These are phyloP conservation scores for Arthrobotrys entomopaga DNA, from an alignment of 2,329 filamentous ascomycete genomes.

Conservation along the genomic window DNA sequence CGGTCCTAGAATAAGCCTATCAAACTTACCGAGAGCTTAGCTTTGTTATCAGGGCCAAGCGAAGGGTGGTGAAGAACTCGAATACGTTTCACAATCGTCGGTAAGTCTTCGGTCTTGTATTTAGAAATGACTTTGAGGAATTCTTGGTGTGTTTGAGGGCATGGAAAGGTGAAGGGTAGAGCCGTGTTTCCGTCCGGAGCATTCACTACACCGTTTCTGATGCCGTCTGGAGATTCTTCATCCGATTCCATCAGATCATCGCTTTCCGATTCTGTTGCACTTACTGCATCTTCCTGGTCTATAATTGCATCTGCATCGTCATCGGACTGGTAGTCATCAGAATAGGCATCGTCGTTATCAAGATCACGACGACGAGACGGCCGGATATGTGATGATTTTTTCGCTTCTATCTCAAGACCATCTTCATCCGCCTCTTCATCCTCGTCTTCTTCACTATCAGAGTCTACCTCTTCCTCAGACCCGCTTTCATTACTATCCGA, in stretches of 20 bases:
- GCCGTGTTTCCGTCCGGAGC: conserved; percentile 66
- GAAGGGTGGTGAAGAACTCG: conserved; percentile 92
- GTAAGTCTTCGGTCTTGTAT: conserved; percentile 73
- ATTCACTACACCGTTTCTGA: conserved; percentile 63
- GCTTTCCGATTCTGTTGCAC: conserved; percentile 78
- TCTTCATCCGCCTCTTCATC: conserved; percentile 67
- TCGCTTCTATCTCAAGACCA: conserved; percentile 64
- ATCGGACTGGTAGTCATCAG: conserved; percentile 65
- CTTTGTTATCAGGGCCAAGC: conserved; percentile 84
- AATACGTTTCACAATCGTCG: conserved; percentile 86
- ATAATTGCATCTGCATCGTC: conserved; percentile 64
- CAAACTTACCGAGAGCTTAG: conserved; percentile 72
- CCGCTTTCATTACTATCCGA: conserved; percentile 28
- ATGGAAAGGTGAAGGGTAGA: conserved; percentile 85
- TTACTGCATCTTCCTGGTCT: conserved; percentile 62
- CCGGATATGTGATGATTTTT: conserved; percentile 63
- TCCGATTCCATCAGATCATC: conserved; percentile 70
- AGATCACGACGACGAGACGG: conserved; percentile 67
- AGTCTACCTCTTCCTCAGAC: conserved; percentile 57
- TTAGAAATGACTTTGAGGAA: conserved; percentile 73
- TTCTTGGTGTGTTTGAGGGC: conserved; percentile 80
- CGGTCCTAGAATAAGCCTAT: conserved; percentile 50
- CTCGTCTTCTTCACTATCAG: conserved; percentile 64
- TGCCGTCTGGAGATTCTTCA: conserved; percentile 68
- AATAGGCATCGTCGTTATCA: conserved; percentile 67